These are phyloP conservation scores for Scolecobasidium constrictum DNA, from an alignment of 2,329 filamentous ascomycete genomes.

Conservation along the genomic window DNA sequence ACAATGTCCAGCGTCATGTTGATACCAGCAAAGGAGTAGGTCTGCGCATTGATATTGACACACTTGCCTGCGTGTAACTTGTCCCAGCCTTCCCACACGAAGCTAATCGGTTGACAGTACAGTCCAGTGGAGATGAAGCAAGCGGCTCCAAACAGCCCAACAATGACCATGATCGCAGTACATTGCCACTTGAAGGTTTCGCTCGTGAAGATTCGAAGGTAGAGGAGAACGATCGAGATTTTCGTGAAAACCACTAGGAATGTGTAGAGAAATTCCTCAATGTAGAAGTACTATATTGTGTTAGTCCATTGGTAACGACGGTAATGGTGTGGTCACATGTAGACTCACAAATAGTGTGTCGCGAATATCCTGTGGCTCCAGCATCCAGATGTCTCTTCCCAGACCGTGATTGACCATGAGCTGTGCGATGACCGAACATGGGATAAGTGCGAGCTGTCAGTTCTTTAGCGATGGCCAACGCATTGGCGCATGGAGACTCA, in stretches of 20 bases:
- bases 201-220: neutral
- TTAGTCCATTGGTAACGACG: too few species aligned
- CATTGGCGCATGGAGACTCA: neutral
- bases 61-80: constrained; percentile 9
- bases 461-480: too few species aligned
- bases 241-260: neutral
- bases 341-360: constrained; percentile 1
- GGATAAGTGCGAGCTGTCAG: neutral
- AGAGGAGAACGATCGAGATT: neutral
- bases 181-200: neutral
- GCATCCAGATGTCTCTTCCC: neutral
- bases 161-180: neutral
- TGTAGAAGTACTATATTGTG: neutral
- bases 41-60: constrained; percentile 12
- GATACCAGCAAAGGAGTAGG: constrained; percentile 11
- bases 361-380: neutral
- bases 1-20: constrained; percentile 15
- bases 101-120: constrained; percentile 10
- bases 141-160: neutral
- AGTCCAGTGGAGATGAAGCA: neutral
- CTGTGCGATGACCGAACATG: neutral
- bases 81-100: constrained; percentile 12
- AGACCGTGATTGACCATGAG: neutral
- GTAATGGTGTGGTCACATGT: too few species aligned
- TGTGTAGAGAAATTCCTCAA: neutral